A percentile compares a stretch with the other conserved stretches of the same genome.
Conservation (phyloP, 306 rosid genomes). For the Trifolium fragiferum region DNA sequence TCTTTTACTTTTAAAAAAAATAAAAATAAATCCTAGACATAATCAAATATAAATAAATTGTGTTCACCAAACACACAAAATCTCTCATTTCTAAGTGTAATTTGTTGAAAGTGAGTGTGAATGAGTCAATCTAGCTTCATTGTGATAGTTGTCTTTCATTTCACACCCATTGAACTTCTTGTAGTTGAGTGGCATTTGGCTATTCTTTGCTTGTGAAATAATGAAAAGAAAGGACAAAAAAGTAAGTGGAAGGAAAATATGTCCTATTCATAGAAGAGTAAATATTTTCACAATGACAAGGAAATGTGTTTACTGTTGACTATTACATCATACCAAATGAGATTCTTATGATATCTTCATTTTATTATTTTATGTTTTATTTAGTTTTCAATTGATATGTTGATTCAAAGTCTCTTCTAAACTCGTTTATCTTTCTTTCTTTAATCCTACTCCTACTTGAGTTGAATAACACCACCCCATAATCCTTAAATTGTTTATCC, state of each 20-base stretch:
- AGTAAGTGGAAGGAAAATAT: conserved; percentile 38
- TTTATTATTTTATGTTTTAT: not conserved
- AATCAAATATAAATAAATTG: not conserved
- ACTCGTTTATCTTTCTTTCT: conserved; percentile 28
- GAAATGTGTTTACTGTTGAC: conserved; percentile 38
- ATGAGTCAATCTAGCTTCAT: conserved; percentile 42
- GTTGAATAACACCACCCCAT: conserved; percentile 13
- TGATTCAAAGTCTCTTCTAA: conserved; percentile 2
- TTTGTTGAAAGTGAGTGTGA: conserved; percentile 39
- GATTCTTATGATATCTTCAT: conserved; percentile 45
- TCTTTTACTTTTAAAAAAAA: too few species aligned
- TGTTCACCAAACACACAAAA: not conserved
- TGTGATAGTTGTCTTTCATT: conserved; percentile 43
- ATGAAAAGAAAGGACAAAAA: conserved; percentile 47
- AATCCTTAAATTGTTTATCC: too few species aligned
- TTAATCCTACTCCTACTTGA: conserved; percentile 40
- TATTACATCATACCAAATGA: conserved; percentile 64
- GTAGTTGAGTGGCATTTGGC: conserved; percentile 41
- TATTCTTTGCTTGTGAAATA: conserved; percentile 77
- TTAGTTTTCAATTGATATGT: not conserved
- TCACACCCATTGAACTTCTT: conserved; percentile 36
- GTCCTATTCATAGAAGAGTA: conserved; percentile 1
- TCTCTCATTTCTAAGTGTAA: conserved; percentile 43
- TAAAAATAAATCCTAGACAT: not conserved
- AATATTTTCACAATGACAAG: conserved; percentile 1